These are phyloP conservation scores for Aspergillus sp. DNA, from an alignment of 2,329 filamentous ascomycete genomes.

Conservation along the genomic window DNA sequence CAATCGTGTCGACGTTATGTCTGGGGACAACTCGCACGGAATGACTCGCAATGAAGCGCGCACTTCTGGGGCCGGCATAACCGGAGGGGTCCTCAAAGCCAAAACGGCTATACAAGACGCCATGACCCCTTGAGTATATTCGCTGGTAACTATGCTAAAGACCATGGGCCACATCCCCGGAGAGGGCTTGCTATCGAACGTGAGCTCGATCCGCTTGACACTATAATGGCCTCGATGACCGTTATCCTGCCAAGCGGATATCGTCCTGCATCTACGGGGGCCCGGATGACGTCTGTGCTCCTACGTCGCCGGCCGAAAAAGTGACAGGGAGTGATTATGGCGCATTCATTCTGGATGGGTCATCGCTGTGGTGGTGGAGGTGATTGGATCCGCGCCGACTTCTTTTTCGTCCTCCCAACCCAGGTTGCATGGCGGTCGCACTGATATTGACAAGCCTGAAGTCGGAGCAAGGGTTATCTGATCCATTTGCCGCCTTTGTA, in stretches of 20 bases:
- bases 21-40: background rate
- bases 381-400: background rate
- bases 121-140: background rate
- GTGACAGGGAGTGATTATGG: background rate
- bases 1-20: background rate
- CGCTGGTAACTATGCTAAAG: background rate
- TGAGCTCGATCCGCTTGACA: conserved; percentile 13
- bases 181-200: background rate
- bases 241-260: conserved; percentile 15
- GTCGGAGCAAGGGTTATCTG: background rate
- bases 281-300: conserved; percentile 17
- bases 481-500: no score
- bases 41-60: background rate
- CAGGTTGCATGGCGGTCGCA: background rate
- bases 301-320: conserved; percentile 8
- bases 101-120: conserved; percentile 1
- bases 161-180: background rate
- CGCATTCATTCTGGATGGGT: no score
- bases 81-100: background rate
- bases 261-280: conserved; percentile 12
- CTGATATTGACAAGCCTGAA: conserved; percentile 2
- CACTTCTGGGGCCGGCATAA: background rate
- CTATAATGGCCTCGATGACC: conserved; percentile 10
- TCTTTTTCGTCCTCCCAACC: background rate
- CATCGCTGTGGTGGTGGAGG: background rate